Conservation (phyloP, 495 filamentous ascomycete genomes). For the Xylaria sp. region DNA sequence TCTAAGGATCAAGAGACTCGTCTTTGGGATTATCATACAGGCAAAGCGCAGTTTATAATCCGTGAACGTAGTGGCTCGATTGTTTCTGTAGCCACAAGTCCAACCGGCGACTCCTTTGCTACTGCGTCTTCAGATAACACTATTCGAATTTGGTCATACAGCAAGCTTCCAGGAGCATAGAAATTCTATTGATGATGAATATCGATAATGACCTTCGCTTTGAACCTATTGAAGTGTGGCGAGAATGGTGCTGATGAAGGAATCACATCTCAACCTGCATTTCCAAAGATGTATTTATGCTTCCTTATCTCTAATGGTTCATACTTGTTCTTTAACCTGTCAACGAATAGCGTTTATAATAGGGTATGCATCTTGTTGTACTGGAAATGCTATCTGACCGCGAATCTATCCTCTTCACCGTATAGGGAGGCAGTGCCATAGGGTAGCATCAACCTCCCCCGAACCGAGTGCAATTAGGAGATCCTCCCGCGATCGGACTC, state of each 20-base stretch:
- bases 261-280: neutral
- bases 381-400: too few relatives aligned
- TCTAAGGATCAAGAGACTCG: neutral
- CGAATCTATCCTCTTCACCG: too few relatives aligned
- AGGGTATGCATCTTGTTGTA: too few relatives aligned
- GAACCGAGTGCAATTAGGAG: too few relatives aligned
- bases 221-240: neutral
- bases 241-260: neutral
- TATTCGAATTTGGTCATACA: neutral
- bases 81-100: neutral
- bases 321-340: neutral
- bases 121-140: neutral
- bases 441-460: too few relatives aligned
- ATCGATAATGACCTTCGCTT: neutral
- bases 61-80: too few relatives aligned
- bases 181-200: neutral
- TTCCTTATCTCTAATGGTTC: neutral
- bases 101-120: neutral
- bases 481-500: too few relatives aligned
- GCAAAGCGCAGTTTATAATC: neutral
- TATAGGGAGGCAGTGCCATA: too few relatives aligned
- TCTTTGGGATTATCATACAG: slow-evolving; percentile 7
- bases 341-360: too few relatives aligned
- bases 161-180: neutral
- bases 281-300: neutral